These are phyloP conservation scores for Xylaria grammica DNA, from an alignment of 495 filamentous ascomycete genomes.

Conservation along the genomic window DNA sequence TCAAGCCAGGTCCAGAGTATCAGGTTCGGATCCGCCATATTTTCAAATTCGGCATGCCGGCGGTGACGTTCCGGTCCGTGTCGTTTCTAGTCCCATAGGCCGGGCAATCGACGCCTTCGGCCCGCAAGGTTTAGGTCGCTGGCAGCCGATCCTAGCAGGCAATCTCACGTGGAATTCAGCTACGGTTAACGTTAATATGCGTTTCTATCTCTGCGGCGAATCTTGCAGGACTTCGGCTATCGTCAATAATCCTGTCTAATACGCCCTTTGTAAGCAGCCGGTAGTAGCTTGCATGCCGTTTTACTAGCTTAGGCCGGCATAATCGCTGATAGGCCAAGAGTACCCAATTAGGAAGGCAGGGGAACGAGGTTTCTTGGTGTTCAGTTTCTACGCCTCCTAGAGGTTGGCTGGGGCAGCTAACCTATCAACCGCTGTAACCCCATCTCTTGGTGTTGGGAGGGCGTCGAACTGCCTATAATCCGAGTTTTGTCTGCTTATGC, in stretches of 20 bases:
- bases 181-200: conserved; percentile 24
- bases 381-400: conserved; percentile 8
- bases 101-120: conserved; percentile 27
- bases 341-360: conserved; percentile 20
- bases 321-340: conserved; percentile 23
- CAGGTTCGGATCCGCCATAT: conserved; percentile 21
- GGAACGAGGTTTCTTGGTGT: conserved; percentile 18
- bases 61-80: conserved; percentile 15
- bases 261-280: conserved; percentile 12
- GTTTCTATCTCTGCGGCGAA: conserved; percentile 22
- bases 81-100: conserved; percentile 23
- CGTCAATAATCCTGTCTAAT: conserved; percentile 3
- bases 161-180: conserved; percentile 23
- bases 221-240: not conserved
- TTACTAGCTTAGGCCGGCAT: not conserved
- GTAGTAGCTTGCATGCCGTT: conserved; percentile 12
- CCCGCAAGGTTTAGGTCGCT: conserved; percentile 22
- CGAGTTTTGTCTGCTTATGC: not conserved
- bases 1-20: conserved; percentile 24
- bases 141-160: conserved; percentile 22
- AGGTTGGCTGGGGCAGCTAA: conserved; percentile 15
- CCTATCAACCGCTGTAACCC: conserved; percentile 17
- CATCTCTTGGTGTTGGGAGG: conserved; percentile 12
- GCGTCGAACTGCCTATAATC: conserved; percentile 4
- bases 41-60: conserved; percentile 27